Evolutionary conservation across 164 flowering plant species (phyloP).

Genomic region (Annona cherimola): DNA sequence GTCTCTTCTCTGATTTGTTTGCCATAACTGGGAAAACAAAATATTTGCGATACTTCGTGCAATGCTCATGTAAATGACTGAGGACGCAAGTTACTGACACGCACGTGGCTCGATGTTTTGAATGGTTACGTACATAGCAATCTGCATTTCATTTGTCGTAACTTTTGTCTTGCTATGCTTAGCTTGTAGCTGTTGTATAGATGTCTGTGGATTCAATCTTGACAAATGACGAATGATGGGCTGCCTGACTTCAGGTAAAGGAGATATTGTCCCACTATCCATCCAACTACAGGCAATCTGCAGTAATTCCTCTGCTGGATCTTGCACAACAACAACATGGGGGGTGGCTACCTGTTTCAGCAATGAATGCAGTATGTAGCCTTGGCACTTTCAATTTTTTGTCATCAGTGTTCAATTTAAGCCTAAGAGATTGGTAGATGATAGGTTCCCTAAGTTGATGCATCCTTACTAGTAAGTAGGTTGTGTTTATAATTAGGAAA

Average conservation of each 20-base stretch:
- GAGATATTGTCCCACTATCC: constrained; percentile 96
- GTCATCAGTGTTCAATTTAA: background rate
- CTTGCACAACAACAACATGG: constrained; percentile 99
- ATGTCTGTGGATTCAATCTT: background rate
- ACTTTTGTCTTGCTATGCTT: background rate
- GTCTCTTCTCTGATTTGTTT: no score
- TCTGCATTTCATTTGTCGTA: background rate
- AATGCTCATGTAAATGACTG: background rate
- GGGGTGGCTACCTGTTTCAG: constrained; percentile 98
- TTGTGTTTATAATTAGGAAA: no score
- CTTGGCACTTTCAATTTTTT: constrained; percentile 6
- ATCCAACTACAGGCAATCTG: constrained; percentile 97
- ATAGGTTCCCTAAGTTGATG: no score
- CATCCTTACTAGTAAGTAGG: no score
- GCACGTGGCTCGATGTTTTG: background rate
- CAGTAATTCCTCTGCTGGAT: constrained; percentile 93
- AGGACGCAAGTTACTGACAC: background rate
- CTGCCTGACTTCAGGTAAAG: constrained; percentile 41
- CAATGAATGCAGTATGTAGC: constrained; percentile 87
- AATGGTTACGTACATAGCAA: background rate
- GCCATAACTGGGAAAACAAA: no score
- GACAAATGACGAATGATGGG: background rate
- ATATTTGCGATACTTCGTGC: no score
- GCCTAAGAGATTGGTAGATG: background rate
- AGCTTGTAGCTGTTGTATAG: background rate